Percentiles rank a stretch among this genome's conserved stretches.
phyloP scores from a whole-genome alignment of 1,284 basidiomycete genomes.

The Athelia psychrophila region DNA sequence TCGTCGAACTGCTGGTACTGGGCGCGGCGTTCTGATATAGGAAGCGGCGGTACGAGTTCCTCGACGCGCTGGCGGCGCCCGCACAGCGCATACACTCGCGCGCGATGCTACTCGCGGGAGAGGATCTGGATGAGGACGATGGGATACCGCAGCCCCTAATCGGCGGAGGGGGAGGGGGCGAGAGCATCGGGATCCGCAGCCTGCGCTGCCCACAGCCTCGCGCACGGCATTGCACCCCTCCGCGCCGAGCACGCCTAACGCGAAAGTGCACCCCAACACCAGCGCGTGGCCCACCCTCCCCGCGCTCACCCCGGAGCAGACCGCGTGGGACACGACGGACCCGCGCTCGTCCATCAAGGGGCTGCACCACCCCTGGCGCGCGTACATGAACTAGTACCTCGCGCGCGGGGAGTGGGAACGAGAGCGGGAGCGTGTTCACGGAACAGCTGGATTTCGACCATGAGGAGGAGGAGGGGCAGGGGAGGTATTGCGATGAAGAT shows the following conservation, averaged over 20 bases:
- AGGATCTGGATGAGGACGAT: not conserved
- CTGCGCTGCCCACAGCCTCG: conserved; percentile 4
- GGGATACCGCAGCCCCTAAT: not conserved
- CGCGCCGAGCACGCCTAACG: conserved; percentile 5
- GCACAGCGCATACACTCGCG: conserved; percentile 28
- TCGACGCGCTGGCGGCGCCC: conserved; percentile 24
- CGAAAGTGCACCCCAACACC: no score
- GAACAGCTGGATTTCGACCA: conserved; percentile 45
- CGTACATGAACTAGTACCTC: conserved; percentile 27
- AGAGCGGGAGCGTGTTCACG: conserved; percentile 49
- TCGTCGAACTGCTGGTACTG: conserved; percentile 35
- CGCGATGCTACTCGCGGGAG: conserved; percentile 4
- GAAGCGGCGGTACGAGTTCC: conserved; percentile 37
- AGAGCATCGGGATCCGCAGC: not conserved
- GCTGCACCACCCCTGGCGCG: conserved; percentile 10
- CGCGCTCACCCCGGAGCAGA: conserved; percentile 3
- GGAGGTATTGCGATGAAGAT: no score
- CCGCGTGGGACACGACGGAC: conserved; percentile 8
- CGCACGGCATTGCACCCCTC: not conserved
- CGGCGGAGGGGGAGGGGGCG: no score
- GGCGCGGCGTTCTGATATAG: conserved; percentile 38
- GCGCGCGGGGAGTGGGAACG: conserved; percentile 36
- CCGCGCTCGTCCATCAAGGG: conserved; percentile 12
- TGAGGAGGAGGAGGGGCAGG: no score
- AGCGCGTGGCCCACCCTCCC: conserved; percentile 33